A percentile compares a stretch with the other conserved stretches of the same genome.
Evolutionary conservation across 2,329 filamentous ascomycete species (phyloP).

Genomic region (Fusarium protoensiforme): DNA sequence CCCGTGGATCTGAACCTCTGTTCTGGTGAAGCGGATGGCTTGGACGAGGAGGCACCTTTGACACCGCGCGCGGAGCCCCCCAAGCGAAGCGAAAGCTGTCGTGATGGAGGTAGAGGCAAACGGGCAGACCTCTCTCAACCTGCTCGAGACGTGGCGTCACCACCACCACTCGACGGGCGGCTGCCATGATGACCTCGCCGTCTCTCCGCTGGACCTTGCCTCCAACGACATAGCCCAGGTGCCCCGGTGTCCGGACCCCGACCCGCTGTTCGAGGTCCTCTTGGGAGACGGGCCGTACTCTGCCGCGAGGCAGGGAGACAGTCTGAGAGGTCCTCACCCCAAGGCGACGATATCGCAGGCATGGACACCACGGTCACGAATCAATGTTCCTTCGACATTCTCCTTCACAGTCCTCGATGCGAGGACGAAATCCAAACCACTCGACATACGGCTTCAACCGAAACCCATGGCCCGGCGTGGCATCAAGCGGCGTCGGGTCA

Average conservation of each 20-base stretch:
- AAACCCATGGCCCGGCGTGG: conserved; percentile 16
- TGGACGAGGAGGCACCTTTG: conserved; percentile 25
- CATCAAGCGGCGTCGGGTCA: conserved; percentile 62
- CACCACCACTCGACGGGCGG: conserved; percentile 24
- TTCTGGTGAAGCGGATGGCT: conserved; percentile 37
- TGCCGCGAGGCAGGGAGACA: background rate
- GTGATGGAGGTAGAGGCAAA: conserved; percentile 42
- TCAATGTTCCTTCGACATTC: conserved; percentile 10
- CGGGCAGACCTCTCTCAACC: conserved; percentile 36
- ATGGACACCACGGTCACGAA: background rate
- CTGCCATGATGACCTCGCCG: conserved; percentile 36
- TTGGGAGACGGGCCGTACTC: conserved; percentile 22
- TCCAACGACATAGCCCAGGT: conserved; percentile 32
- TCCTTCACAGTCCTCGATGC: conserved; percentile 21
- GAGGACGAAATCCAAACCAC: conserved; percentile 2
- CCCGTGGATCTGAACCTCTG: conserved; percentile 6
- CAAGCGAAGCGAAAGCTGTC: conserved; percentile 37
- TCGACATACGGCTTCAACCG: conserved; percentile 18
- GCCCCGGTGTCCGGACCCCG: conserved; percentile 34
- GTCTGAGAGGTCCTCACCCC: background rate
- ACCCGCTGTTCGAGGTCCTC: conserved; percentile 36
- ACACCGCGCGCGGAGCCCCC: conserved; percentile 33
- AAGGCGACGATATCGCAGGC: background rate
- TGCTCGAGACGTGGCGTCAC: conserved; percentile 39
- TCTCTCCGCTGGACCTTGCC: conserved; percentile 31